Conservation (phyloP, 257 asterid genomes). For the Salvia splendens region DNA sequence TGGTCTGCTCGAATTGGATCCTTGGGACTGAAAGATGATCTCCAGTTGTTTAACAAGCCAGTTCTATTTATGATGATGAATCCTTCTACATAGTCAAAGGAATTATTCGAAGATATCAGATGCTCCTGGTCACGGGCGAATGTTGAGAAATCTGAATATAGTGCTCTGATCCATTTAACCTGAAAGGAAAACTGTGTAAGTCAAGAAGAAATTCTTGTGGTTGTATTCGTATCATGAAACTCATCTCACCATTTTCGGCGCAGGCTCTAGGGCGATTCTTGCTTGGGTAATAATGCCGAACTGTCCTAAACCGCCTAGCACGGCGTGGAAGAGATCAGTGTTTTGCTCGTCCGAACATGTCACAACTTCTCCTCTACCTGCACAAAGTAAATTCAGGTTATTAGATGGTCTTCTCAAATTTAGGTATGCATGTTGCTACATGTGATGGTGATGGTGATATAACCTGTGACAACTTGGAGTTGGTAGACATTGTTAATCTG, state of each 20-base stretch:
- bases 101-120: constrained; percentile 52
- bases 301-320: constrained; percentile 91
- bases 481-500: constrained; percentile 88
- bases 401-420: constrained; percentile 8
- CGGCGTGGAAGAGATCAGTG: constrained; percentile 72
- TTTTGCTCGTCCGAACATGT: constrained; percentile 72
- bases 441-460: constrained; percentile 3
- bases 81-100: constrained; percentile 87
- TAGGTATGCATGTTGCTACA: background rate
- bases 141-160: constrained; percentile 67
- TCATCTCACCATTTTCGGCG: constrained; percentile 61
- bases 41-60: constrained; percentile 79
- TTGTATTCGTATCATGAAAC: background rate
- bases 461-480: constrained; percentile 90
- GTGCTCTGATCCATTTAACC: constrained; percentile 92
- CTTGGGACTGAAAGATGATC: constrained; percentile 80
- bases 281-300: constrained; percentile 86
- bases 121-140: constrained; percentile 80
- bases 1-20: constrained; percentile 65
- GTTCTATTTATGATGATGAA: constrained; percentile 75
- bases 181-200: constrained; percentile 30
- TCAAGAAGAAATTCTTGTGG: constrained; percentile 15
- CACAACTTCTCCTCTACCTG: constrained; percentile 78
- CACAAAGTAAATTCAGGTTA: constrained; percentile 16
- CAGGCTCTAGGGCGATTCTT: constrained; percentile 69